phyloP scores from a whole-genome alignment of 2,329 filamentous ascomycete genomes.

The Hymenoscyphus fructigenus region DNA sequence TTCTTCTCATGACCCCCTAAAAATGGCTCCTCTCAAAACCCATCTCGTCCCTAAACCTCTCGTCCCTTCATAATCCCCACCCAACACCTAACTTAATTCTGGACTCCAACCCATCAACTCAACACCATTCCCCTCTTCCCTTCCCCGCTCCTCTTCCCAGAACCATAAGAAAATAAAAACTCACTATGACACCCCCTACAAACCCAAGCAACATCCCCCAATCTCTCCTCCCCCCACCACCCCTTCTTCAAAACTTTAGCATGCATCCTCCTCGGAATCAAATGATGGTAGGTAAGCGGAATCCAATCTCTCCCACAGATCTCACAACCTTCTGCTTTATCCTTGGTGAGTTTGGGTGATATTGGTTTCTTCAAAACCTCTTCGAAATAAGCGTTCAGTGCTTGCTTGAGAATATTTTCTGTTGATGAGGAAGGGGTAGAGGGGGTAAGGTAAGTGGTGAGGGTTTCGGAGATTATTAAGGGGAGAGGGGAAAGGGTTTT shows the following conservation, averaged over 20 bases:
- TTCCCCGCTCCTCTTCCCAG: too few relatives aligned
- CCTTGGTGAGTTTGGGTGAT: constrained; percentile 56
- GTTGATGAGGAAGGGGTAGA: constrained; percentile 45
- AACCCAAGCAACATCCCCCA: constrained; percentile 83
- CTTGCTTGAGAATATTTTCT: constrained; percentile 58
- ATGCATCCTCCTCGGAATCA: constrained; percentile 78
- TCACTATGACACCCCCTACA: constrained; percentile 77
- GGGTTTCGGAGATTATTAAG: constrained; percentile 65
- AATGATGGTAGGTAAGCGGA: constrained; percentile 77
- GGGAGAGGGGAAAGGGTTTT: constrained; percentile 55
- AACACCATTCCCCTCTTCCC: too few relatives aligned
- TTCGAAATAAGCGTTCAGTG: constrained; percentile 62
- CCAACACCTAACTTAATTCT: too few relatives aligned
- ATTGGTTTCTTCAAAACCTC: constrained; percentile 61
- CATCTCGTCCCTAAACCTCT: too few relatives aligned
- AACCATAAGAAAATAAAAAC: neutral
- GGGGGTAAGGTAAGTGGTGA: constrained; percentile 56
- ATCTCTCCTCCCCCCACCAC: constrained; percentile 73
- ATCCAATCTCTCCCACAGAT: constrained; percentile 75
- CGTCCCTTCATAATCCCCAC: too few relatives aligned
- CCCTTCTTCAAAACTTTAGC: constrained; percentile 72
- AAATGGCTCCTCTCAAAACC: too few relatives aligned
- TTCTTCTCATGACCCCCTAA: too few relatives aligned
- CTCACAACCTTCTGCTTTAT: constrained; percentile 62
- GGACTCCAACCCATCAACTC: too few relatives aligned